Evolutionary conservation across 2,329 filamentous ascomycete species (phyloP).

Genomic region (Exophiala aquamarina): DNA sequence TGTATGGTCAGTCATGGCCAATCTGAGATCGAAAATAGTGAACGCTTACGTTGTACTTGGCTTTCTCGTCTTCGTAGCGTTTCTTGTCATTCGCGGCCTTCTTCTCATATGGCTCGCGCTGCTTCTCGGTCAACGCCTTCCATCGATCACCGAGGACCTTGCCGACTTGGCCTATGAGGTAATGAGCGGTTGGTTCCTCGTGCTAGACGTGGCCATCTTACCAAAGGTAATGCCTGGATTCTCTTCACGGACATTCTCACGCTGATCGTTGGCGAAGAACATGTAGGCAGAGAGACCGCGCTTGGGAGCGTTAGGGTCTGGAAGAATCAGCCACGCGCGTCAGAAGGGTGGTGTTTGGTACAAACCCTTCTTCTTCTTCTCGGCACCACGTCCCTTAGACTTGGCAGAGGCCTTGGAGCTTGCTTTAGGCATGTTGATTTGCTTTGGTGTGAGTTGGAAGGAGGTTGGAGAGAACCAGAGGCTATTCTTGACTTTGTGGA

Average conservation of each 20-base stretch:
- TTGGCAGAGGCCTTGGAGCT: constrained; percentile 59
- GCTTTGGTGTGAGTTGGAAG: not conserved
- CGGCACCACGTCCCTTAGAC: constrained; percentile 57
- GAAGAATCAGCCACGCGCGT: constrained; percentile 3
- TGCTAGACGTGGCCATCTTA: constrained; percentile 42
- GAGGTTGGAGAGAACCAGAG: no score
- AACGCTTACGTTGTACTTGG: constrained; percentile 73
- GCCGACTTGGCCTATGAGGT: constrained; percentile 76
- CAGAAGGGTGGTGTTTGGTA: constrained; percentile 12
- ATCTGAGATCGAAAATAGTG: not conserved
- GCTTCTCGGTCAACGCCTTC: constrained; percentile 94
- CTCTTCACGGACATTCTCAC: constrained; percentile 95
- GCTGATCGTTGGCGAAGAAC: constrained; percentile 99
- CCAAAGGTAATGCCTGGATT: constrained; percentile 98
- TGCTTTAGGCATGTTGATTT: constrained; percentile 66
- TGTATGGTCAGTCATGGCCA: not conserved
- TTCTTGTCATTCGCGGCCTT: constrained; percentile 98
- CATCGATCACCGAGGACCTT: constrained; percentile 98
- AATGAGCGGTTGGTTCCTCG: constrained; percentile 1
- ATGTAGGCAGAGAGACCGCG: constrained; percentile 99
- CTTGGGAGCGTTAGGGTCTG: constrained; percentile 98
- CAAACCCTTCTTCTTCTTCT: constrained; percentile 73
- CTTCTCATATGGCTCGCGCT: constrained; percentile 89
- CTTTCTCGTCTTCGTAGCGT: constrained; percentile 98
- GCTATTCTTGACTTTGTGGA: not conserved